Evolutionary conservation across 345 rosid genomes (phyloP), one percentile per base, ranked within the genome.

Genomic region (Eutrema yunnanense): DNA sequence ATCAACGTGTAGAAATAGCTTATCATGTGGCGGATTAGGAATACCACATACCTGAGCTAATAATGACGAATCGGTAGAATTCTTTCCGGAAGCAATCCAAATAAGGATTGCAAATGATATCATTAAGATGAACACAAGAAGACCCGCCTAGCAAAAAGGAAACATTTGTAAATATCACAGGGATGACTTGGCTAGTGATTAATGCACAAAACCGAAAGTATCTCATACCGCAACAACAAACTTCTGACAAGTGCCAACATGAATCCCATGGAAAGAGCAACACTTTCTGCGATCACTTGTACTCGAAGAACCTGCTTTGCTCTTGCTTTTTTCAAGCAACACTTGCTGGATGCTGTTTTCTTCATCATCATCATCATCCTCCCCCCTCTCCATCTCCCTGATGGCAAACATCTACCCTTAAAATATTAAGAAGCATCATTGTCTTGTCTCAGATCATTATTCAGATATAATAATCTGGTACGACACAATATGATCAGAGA

Each of bases 391-490:
- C 88, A 62, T 83, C 80, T 71, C 84, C 86, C 83, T 86, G 87
- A 86, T 86, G 90, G 82, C 90, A 86, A 77, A 86, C 86, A 83
- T 86, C 87, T 72, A 86, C 82, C 90, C 90, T 86, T 86, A 83
- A 73, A 84, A 72, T 77, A 84, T 62, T 40, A 47, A 47, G 19
- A 55, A 55, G 33, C 10, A 51, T 14, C 76, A 26, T 7, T 41
- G 33, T 50, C 67, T 71, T 70, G 70, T 56, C 47, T 53, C 40
- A 47, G 36, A 27, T 55, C 16, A 36, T 36, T 9, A 27, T 38
- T 26, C 9, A 13, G 48, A 26, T 38, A 29, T 29, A 29, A 4
- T 2, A 55, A 10, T 2, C 4, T 9, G 42, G 42, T 41, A 44
- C 53, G 11, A 22, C 11, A 50, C n/a, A 43, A 51, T 22, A 10